Base-by-base conservation (phyloP, 2,329 filamentous ascomycete species). In the Lachnellula arida region DNA sequence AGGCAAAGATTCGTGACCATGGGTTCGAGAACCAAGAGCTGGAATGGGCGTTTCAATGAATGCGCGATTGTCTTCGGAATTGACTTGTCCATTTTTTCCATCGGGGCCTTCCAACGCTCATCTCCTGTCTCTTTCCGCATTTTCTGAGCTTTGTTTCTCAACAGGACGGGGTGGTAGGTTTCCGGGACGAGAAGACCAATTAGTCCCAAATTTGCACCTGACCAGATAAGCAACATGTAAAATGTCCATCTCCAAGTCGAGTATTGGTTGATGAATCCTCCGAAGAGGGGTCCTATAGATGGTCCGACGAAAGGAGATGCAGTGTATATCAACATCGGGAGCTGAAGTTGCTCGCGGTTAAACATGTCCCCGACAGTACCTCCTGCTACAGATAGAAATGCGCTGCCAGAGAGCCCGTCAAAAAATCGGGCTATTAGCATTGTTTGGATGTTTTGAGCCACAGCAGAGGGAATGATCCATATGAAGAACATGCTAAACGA, bases 291-390 rank as follows among this genome's bases (percentile, higher is more conserved):
- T 0, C 84, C 83, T 3, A 84, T 63, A 8, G 76, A 78, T 0
- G 84, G 79, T 64, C 91, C 78, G 59, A 82, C 73, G 70, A 88
- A 88, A 1, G 85, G 86, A 1, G 77, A 78, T 7, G 84, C 75
- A 5, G 86, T 84, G 68, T 88, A 95, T 15, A 96, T 75, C 73
- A 91, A 86, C 92, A 96, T 96, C 2, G 91, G 91, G 6, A 81
- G 80, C 62, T 87, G 85, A 55, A 96, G 81, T 61, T 89, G 79
- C 56, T 86, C 75, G 47, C 80, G 78, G 11, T 76, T 74, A 67
- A 93, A 94, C 61, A 93, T 73, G 67, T 96, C 91, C 35, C 90
- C 88, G 15, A 96, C 89, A 0, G 89, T 96, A 12, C 91, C 90
- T 42, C 91, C 91, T 0, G 90, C 88, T 1, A 96, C 90, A 56